Base-by-base conservation (phyloP, 805 yeast species). In the Saccharomycopsis javanensis region DNA sequence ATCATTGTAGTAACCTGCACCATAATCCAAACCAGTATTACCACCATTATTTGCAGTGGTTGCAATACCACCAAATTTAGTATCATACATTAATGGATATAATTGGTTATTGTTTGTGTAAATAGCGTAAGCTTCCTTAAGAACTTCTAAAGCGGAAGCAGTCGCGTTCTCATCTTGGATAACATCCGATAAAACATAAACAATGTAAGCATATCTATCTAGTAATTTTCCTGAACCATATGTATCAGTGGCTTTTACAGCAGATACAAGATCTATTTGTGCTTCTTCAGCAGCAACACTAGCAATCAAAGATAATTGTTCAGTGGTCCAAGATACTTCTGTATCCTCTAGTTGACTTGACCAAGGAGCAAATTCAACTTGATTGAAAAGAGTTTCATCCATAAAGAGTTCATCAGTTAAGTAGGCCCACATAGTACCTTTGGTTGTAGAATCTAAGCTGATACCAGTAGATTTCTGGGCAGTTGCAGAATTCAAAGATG, bases 1-100 rank as follows among this genome's bases (percentile, higher is more conserved):
- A 65, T 79, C 82, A 64, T 79, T 78, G 64, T 79, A 79, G 65
- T 71, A 72, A n/a, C 75, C 71, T 55, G 77, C 65, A 27, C 82
- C 83, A 64, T 66, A 79, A 60, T 79, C 82, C n/a, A 69, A 71
- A 35, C 72, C 71, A 28, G 73, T 63, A 57, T 77, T 78, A 57
- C 79, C 79, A 54, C 75, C 66, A 61, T 74, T 73, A 42, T 72
- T 66, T 6, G 78, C 77, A 46, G 75, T 67, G 1, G 82, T 74
- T 10, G 80, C 75, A 11, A 79, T 71, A 53, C 83, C 83, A 37
- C 73, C 72, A 61, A 66, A 78, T 57, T 65, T 73, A 16, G 80
- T 78, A 62, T 79, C 82, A 63, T 79, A 77, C 67, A 76, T 71
- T 52, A 79, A 68, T 53, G 80, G 80, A 62, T 69, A 72, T 53